Evolutionary conservation across 2,329 filamentous ascomycete species (phyloP).

Genomic region (Lachnellula willkommii): DNA sequence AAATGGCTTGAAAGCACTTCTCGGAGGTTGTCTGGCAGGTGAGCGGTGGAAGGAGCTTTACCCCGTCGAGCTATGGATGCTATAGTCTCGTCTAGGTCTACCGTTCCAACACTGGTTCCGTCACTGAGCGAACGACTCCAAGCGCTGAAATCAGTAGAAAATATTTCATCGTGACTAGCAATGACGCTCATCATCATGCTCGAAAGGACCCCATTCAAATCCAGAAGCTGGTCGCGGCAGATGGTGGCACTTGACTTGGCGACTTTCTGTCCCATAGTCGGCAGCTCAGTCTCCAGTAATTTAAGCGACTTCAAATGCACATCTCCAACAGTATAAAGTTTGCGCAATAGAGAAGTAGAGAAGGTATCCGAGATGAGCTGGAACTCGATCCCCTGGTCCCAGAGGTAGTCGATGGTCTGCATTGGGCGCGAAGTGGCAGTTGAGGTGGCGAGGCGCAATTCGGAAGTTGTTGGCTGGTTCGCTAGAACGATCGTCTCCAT

Average conservation of each 20-base stretch:
- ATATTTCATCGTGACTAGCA: slow-evolving; percentile 18
- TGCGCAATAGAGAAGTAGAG: slow-evolving; percentile 49
- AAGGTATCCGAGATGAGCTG: slow-evolving; percentile 45
- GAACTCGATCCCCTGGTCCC: slow-evolving; percentile 28
- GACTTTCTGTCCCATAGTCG: slow-evolving; percentile 50
- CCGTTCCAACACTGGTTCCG: not conserved
- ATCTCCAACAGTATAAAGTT: slow-evolving; percentile 45
- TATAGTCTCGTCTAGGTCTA: not conserved
- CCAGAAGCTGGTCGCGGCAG: slow-evolving; percentile 46
- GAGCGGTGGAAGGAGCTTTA: not conserved
- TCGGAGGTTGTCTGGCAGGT: slow-evolving; percentile 9
- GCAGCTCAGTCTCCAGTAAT: slow-evolving; percentile 60
- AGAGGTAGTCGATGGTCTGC: slow-evolving; percentile 28
- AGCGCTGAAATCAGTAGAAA: not conserved
- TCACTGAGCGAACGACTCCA: not conserved
- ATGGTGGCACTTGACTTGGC: slow-evolving; percentile 15
- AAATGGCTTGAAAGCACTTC: slow-evolving; percentile 34
- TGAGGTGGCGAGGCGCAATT: slow-evolving; percentile 26
- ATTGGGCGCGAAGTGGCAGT: slow-evolving; percentile 21
- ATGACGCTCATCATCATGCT: slow-evolving; percentile 21
- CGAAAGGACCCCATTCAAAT: slow-evolving; percentile 32
- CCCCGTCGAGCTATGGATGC: not conserved
- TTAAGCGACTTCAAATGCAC: slow-evolving; percentile 56
- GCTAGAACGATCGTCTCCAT: slow-evolving; percentile 27
- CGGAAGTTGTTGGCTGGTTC: slow-evolving; percentile 24